Evolutionary conservation across 176 grass and related monocot species (phyloP).

Genomic region (Chloris gayana): DNA sequence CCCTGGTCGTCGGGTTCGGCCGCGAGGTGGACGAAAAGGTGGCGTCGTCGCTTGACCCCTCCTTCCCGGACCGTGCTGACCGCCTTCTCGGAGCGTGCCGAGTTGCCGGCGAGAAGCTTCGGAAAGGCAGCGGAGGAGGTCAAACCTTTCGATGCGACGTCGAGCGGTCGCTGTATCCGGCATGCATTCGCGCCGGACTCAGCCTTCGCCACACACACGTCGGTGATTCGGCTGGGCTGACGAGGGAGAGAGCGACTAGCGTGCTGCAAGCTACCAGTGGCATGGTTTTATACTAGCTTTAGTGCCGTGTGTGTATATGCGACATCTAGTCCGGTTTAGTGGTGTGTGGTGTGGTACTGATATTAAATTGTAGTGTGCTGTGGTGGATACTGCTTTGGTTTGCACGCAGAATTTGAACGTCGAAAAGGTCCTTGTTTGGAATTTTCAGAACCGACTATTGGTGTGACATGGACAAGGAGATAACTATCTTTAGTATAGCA

Average conservation of each 20-base stretch:
- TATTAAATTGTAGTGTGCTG: not conserved
- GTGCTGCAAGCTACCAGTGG: not conserved
- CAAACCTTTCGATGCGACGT: constrained; percentile 11
- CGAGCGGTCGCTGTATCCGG: not conserved
- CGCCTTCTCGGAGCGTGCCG: constrained; percentile 39
- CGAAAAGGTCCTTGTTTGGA: not conserved
- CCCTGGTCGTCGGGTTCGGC: constrained; percentile 27
- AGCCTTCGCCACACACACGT: not conserved
- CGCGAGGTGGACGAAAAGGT: not conserved
- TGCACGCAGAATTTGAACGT: not conserved
- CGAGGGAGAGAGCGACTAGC: not conserved
- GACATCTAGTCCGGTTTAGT: no score
- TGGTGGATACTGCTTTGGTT: not conserved
- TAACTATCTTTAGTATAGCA: not conserved
- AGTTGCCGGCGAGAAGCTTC: constrained; percentile 41
- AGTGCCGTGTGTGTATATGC: not conserved
- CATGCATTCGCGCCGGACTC: not conserved
- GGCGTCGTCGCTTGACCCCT: not conserved
- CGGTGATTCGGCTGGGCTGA: not conserved
- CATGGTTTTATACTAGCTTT: constrained; percentile 8
- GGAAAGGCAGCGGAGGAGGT: constrained; percentile 9
- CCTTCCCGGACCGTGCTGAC: constrained; percentile 37
- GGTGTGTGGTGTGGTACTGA: not conserved
- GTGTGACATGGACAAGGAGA: not conserved
- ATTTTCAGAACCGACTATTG: not conserved